phyloP scores from a whole-genome alignment of 257 asterid species.

The Solanum okadae region DNA sequence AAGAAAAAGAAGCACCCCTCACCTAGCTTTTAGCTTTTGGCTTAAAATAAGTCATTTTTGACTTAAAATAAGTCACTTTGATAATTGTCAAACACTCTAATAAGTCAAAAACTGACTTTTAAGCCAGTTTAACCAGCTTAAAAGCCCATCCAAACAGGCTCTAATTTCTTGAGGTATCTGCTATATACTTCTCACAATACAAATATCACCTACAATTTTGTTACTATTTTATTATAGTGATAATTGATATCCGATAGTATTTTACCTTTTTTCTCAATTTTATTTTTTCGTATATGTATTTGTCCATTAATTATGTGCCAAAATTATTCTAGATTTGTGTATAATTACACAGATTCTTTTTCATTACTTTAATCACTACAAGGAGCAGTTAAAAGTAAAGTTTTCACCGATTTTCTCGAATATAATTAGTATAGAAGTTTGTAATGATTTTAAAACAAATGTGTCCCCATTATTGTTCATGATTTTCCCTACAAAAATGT shows the following conservation, averaged over 20 bases:
- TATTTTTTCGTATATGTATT: not conserved
- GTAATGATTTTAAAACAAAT: constrained; percentile 26
- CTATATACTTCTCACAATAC: not conserved
- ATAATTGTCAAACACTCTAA: no score
- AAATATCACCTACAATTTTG: not conserved
- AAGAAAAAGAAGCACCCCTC: no score
- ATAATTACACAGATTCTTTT: not conserved
- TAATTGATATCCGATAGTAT: not conserved
- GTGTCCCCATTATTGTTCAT: constrained; percentile 30
- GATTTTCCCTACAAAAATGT: constrained; percentile 25
- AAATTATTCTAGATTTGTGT: not conserved
- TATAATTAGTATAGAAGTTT: not conserved
- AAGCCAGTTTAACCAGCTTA: no score
- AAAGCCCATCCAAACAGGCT: no score
- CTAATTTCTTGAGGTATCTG: not conserved
- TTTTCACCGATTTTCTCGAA: not conserved
- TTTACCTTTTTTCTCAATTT: not conserved
- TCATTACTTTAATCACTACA: not conserved
- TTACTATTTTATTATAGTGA: not conserved
- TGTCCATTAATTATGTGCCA: not conserved
- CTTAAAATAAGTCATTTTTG: no score
- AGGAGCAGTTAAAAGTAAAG: not conserved
- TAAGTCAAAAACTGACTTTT: no score
- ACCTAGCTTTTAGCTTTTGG: no score
- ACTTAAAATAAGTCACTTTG: no score